These are phyloP conservation scores for Lentinula sp. DNA, from an alignment of 768 basidiomycete species.

Conservation along the genomic window DNA sequence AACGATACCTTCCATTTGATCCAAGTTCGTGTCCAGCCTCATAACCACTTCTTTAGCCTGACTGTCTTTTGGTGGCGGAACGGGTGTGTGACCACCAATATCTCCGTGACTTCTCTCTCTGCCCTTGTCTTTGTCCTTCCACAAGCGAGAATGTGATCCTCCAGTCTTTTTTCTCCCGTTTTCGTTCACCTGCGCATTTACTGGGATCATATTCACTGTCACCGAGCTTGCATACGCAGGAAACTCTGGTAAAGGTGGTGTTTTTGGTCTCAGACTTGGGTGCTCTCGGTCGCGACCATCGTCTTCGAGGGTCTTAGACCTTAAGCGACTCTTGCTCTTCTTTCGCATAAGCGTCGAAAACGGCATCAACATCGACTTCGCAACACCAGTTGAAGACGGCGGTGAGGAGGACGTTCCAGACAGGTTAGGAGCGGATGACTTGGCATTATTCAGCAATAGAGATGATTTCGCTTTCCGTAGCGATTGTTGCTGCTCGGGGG, in stretches of 20 bases:
- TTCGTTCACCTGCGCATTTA: not conserved
- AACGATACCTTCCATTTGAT: constrained; percentile 80
- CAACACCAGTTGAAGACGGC: not conserved
- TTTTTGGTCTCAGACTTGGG: constrained; percentile 1
- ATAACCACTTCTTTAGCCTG: constrained; percentile 30
- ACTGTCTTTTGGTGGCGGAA: constrained; percentile 23
- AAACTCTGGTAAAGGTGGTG: not conserved
- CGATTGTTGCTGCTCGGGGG: not conserved
- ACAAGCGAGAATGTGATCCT: not conserved
- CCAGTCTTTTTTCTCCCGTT: not conserved
- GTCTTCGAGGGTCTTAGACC: not conserved
- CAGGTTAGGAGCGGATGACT: not conserved
- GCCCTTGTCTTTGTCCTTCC: constrained; percentile 25
- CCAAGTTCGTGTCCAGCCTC: constrained; percentile 61
- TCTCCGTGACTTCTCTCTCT: not conserved
- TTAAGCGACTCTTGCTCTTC: not conserved
- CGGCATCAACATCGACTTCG: not conserved
- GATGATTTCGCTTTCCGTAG: not conserved
- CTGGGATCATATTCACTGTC: not conserved
- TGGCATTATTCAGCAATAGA: not conserved
- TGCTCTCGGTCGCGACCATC: not conserved
- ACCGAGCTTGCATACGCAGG: not conserved
- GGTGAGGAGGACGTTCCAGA: not conserved
- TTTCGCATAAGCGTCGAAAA: not conserved
- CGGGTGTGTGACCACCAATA: constrained; percentile 19